These are phyloP conservation scores for Flaveria ramosissima DNA, from an alignment of 129 eudicot genomes.

Conservation along the genomic window DNA sequence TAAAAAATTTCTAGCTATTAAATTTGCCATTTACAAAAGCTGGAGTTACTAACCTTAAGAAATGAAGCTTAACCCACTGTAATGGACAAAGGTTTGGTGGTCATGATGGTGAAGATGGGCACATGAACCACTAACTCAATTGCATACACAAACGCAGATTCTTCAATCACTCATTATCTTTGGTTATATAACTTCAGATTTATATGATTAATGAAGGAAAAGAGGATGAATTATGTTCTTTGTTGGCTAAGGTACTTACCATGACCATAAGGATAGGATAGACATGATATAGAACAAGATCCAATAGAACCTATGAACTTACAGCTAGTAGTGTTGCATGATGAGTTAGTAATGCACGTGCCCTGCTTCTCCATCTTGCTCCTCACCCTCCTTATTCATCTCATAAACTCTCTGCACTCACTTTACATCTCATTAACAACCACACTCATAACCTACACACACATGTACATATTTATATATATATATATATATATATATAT, in stretches of 20 bases:
- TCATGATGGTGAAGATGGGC: conserved; percentile 96
- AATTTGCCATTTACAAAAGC: background rate
- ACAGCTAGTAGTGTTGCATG: background rate
- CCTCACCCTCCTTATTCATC: conserved; percentile 55
- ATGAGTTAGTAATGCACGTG: conserved; percentile 90
- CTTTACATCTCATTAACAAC: background rate
- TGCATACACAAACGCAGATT: background rate
- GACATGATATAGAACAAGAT: too few species aligned
- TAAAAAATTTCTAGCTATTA: background rate
- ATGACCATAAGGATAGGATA: too few species aligned
- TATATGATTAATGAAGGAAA: too few species aligned
- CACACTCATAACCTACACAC: background rate
- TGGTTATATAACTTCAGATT: too few species aligned
- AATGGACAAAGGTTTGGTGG: conserved; percentile 42
- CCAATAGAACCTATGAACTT: background rate
- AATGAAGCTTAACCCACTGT: background rate
- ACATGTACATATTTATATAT: too few species aligned
- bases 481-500: too few species aligned
- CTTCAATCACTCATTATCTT: background rate
- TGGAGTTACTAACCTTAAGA: conserved; percentile 4
- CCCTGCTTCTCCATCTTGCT: conserved; percentile 99
- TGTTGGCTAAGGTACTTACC: too few species aligned
- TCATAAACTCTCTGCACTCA: background rate
- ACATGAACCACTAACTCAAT: conserved; percentile 81
- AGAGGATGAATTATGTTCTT: too few species aligned